Conservation (phyloP, 2,329 filamentous ascomycete genomes). For the Zalaria sp. region DNA sequence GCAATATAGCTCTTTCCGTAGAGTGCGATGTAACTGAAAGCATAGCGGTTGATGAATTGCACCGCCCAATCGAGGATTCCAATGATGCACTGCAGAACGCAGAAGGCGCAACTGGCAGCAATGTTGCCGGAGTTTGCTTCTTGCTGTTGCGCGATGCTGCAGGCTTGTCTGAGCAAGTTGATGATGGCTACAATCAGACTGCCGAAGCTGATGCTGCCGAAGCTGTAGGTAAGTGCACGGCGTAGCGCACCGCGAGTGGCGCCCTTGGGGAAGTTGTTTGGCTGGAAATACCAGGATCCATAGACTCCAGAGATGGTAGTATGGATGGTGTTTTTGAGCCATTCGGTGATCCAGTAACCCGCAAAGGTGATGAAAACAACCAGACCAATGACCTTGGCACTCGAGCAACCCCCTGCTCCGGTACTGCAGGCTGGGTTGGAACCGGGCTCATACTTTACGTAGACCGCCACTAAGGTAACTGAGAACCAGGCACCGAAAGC, state of each 20-base stretch:
- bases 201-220: slow-evolving; percentile 79
- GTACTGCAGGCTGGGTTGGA: slow-evolving; percentile 41
- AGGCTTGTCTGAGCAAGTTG: slow-evolving; percentile 69
- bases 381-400: slow-evolving; percentile 67
- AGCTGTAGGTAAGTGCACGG: slow-evolving; percentile 76
- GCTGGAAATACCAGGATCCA: slow-evolving; percentile 82
- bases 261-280: slow-evolving; percentile 53
- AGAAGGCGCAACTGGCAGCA: slow-evolving; percentile 52
- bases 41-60: slow-evolving; percentile 73
- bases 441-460: slow-evolving; percentile 65
- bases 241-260: slow-evolving; percentile 74
- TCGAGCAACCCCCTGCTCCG: slow-evolving; percentile 50
- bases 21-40: slow-evolving; percentile 82
- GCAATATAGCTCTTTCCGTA: slow-evolving; percentile 82
- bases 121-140: slow-evolving; percentile 55
- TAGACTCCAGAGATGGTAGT: slow-evolving; percentile 79
- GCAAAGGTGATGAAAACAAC: slow-evolving; percentile 81
- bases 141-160: slow-evolving; percentile 59
- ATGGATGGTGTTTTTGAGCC: slow-evolving; percentile 87
- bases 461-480: slow-evolving; percentile 73
- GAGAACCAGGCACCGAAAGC: slow-evolving; percentile 76
- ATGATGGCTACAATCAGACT: slow-evolving; percentile 78
- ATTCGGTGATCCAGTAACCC: slow-evolving; percentile 88
- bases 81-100: slow-evolving; percentile 64
- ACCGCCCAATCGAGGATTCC: slow-evolving; percentile 71